Conservation (phyloP, 2,329 filamentous ascomycete genomes). For the Endothia cerciana region DNA sequence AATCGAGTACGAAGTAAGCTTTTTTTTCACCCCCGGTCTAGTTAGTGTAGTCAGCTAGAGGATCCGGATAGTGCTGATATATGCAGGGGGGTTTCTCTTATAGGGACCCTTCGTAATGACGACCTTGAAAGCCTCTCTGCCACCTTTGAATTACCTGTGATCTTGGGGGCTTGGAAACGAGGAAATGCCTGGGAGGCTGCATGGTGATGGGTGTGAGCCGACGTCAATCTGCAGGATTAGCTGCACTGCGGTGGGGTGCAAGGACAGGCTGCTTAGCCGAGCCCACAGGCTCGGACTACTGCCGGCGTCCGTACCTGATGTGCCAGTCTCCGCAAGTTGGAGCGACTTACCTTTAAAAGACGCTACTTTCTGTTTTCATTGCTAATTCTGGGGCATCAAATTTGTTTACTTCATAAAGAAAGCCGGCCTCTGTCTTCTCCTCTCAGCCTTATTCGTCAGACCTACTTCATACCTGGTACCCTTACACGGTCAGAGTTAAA, state of each 20-base stretch:
- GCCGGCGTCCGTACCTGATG: too few relatives aligned
- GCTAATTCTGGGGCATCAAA: too few relatives aligned
- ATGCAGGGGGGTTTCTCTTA: background rate
- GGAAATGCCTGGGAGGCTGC: background rate
- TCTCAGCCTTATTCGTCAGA: too few relatives aligned
- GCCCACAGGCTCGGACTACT: background rate
- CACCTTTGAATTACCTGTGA: background rate
- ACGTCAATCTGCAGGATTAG: constrained; percentile 15
- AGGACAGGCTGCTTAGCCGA: background rate
- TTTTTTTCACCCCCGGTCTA: background rate
- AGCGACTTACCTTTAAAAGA: too few relatives aligned
- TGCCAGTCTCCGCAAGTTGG: too few relatives aligned
- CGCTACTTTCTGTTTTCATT: too few relatives aligned
- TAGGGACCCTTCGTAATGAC: constrained; percentile 7
- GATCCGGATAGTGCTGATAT: background rate
- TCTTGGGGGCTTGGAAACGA: background rate
- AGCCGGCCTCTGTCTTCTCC: too few relatives aligned
- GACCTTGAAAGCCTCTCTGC: background rate
- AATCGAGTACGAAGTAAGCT: background rate
- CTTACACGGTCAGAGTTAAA: too few relatives aligned
- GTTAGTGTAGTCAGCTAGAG: background rate
- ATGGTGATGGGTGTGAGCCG: constrained; percentile 3
- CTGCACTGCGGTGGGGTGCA: constrained; percentile 4
- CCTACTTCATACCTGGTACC: too few relatives aligned
- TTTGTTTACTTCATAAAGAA: too few relatives aligned